Evolutionary conservation across 2,329 filamentous ascomycete species (phyloP), one percentile per base, ranked within the genome.

Genomic region (Leptographium flavum): DNA sequence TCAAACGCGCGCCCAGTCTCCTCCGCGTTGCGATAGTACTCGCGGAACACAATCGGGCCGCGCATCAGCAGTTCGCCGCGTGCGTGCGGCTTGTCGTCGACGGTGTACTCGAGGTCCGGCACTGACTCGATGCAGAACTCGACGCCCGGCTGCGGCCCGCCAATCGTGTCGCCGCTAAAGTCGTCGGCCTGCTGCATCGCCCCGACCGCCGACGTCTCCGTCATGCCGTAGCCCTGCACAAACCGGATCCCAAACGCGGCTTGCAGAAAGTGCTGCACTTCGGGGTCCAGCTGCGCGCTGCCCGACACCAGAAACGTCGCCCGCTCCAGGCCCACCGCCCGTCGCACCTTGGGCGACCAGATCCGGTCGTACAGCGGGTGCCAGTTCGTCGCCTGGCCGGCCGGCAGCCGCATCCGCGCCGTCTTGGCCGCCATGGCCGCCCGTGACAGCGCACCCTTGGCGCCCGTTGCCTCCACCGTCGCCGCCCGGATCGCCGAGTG

Each of bases 41-140:
- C 85, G 43, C 67, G 69, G 72, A 96, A 95, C 45, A 88, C 69
- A 50, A 74, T 74, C n/a, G 79, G 76, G 1, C 88, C 87, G 37
- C 90, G 79, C 43, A 96, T 64, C 21, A 95, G 71, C 27, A 98
- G 70, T 66, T 98, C 92, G 45, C 92, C 92, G 30, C 92, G 85
- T 3, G 92, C 87, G 59, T 83, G 72, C 4, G 92, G 92, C 68
- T 83, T 86, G 68, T 98, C 90, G 10, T 83, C 81, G 41, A 83
- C 77, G 1, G 80, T 73, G 67, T 98, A 98, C 46, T 95, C 90
- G 73, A 95, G 90, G 50, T 96, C 90, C 2, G 90, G 88, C 7
- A 93, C 83, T 43, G 88, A 93, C 59, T 81, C 70, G 46, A 95
- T 71, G 60, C 88, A 94, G 41, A 81, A 67, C 66, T 98, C 92